A percentile compares a stretch with the other conserved stretches of the same genome.
phyloP scores from a whole-genome alignment of 2,329 filamentous ascomycete genomes.

The Alternaria sp. region DNA sequence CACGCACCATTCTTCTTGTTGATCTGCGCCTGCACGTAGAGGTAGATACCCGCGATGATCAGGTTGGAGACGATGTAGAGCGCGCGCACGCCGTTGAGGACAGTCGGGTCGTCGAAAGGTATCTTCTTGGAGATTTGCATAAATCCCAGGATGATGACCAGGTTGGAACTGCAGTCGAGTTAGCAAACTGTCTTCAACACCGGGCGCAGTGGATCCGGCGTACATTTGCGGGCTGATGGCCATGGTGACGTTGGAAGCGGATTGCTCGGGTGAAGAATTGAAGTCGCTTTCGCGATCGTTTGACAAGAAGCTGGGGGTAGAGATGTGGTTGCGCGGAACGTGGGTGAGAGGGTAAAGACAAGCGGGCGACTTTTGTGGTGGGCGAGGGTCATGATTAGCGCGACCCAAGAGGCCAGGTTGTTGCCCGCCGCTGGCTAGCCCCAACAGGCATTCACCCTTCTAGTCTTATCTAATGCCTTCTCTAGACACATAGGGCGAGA shows the following conservation, averaged over 20 bases:
- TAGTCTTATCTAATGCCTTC: slow-evolving; percentile 35
- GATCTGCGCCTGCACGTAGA: slow-evolving; percentile 84
- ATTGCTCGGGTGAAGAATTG: neutral
- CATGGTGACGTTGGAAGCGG: slow-evolving; percentile 30
- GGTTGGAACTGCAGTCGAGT: slow-evolving; percentile 41
- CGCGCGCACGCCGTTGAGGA: slow-evolving; percentile 68
- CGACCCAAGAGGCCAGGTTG: slow-evolving; percentile 39
- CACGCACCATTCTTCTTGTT: slow-evolving; percentile 94
- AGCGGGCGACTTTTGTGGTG: slow-evolving; percentile 33
- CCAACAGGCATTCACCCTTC: slow-evolving; percentile 25
- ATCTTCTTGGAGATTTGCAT: slow-evolving; percentile 98
- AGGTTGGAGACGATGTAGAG: slow-evolving; percentile 75
- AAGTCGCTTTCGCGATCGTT: slow-evolving; percentile 1
- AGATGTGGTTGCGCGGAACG: slow-evolving; percentile 17
- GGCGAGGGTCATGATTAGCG: slow-evolving; percentile 18
- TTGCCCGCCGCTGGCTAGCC: slow-evolving; percentile 26
- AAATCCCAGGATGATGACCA: slow-evolving; percentile 66
- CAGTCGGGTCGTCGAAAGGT: slow-evolving; percentile 86
- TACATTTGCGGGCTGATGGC: slow-evolving; percentile 49
- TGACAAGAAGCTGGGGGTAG: neutral
- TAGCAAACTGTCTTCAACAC: slow-evolving; percentile 27
- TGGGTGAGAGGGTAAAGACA: slow-evolving; percentile 15
- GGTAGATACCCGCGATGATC: slow-evolving; percentile 82
- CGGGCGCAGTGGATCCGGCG: slow-evolving; percentile 10
- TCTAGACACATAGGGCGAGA: slow-evolving; percentile 25